Percentiles rank a stretch among this genome's conserved stretches.
Conservation (phyloP, 2,329 filamentous ascomycete genomes). For the Cytospora piceicola region DNA sequence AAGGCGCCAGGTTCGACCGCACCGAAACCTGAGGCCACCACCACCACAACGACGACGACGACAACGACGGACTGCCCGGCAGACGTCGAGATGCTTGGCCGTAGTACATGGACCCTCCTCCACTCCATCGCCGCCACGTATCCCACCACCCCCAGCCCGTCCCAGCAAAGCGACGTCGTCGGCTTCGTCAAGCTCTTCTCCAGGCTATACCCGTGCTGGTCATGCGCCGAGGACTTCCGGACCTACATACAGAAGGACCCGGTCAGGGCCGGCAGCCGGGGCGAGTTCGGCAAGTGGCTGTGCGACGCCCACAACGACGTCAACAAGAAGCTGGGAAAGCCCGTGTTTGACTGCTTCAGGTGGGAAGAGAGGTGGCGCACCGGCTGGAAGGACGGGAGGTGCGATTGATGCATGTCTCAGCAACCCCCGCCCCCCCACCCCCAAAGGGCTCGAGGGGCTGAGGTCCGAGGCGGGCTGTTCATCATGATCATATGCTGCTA, state of each 20-base stretch:
- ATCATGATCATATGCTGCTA: background rate
- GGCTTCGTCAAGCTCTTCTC: conserved; percentile 82
- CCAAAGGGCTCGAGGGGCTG: background rate
- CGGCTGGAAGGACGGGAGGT: conserved; percentile 76
- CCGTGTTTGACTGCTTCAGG: conserved; percentile 81
- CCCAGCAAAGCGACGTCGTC: conserved; percentile 75
- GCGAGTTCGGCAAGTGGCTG: conserved; percentile 80
- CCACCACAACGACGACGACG: conserved; percentile 40
- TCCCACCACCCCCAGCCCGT: conserved; percentile 67
- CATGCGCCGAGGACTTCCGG: conserved; percentile 91
- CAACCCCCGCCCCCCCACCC: background rate
- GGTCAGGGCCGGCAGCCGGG: conserved; percentile 61
- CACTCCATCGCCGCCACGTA: conserved; percentile 91
- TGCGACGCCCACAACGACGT: conserved; percentile 88
- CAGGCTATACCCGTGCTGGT: conserved; percentile 92
- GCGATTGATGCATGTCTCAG: conserved; percentile 47
- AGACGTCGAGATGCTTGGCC: conserved; percentile 85
- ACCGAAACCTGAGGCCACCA: conserved; percentile 38
- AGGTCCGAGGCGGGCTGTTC: background rate
- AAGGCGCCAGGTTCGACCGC: conserved; percentile 42
- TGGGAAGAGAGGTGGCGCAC: conserved; percentile 97
- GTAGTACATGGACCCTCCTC: conserved; percentile 89
- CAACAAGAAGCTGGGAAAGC: conserved; percentile 88
- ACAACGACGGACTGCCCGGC: conserved; percentile 73
- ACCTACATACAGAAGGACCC: conserved; percentile 75